A percentile compares a stretch with the other conserved stretches of the same genome.
These are phyloP conservation scores for Cladobotryum mycophilum DNA, from an alignment of 2,329 filamentous ascomycete species.

Conservation along the genomic window DNA sequence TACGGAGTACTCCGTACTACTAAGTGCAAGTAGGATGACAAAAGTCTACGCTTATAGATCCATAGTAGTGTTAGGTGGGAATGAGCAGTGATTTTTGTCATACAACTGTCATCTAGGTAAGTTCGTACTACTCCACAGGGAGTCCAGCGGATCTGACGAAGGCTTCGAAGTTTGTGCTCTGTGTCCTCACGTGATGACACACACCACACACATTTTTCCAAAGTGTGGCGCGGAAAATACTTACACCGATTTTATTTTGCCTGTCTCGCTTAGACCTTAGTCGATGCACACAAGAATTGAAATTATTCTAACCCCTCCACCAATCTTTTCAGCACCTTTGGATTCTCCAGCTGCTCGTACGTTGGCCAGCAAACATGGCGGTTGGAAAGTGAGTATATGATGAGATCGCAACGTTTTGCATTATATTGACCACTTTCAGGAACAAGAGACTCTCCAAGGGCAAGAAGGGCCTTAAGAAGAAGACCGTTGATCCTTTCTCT, in stretches of 20 bases:
- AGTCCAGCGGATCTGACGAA: too few relatives aligned
- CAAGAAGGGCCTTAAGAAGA: constrained; percentile 99
- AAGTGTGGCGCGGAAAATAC: constrained; percentile 6
- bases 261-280: constrained; percentile 34
- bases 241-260: constrained; percentile 17
- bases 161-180: too few relatives aligned
- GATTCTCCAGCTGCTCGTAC: constrained; percentile 38
- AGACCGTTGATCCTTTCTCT: constrained; percentile 92
- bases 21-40: too few relatives aligned
- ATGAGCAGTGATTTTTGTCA: too few relatives aligned
- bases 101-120: too few relatives aligned
- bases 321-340: constrained; percentile 36
- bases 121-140: too few relatives aligned
- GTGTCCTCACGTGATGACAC: too few relatives aligned
- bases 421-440: constrained; percentile 42
- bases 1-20: too few relatives aligned
- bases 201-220: background rate
- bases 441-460: constrained; percentile 99
- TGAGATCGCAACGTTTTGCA: background rate
- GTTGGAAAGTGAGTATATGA: constrained; percentile 50
- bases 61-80: too few relatives aligned
- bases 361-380: constrained; percentile 51
- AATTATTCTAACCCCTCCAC: constrained; percentile 37
- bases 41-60: too few relatives aligned
- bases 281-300: constrained; percentile 34